phyloP scores from a whole-genome alignment of 495 filamentous ascomycete genomes.

The Talaromyces borbonicus region DNA sequence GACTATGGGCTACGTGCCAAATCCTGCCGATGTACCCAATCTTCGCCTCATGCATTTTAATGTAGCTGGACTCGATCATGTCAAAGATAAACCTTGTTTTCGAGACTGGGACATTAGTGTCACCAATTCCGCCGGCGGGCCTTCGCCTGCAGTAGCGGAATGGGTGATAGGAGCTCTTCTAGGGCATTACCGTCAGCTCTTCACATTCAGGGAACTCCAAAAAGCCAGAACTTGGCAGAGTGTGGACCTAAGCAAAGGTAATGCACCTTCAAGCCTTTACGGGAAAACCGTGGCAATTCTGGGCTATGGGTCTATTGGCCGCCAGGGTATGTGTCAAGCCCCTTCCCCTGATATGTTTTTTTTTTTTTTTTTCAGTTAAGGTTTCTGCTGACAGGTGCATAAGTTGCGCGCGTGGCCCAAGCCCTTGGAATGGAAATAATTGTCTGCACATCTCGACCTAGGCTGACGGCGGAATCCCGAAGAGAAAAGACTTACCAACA shows the following conservation, averaged over 20 bases:
- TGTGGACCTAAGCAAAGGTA: no score
- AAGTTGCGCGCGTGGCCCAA: conserved; percentile 52
- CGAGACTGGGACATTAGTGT: conserved; percentile 52
- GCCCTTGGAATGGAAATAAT: conserved; percentile 76
- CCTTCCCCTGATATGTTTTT: background rate
- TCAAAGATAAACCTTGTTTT: conserved; percentile 52
- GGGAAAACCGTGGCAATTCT: conserved; percentile 59
- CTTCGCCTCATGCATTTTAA: conserved; percentile 71
- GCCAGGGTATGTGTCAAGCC: conserved; percentile 41
- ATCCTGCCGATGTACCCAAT: no score
- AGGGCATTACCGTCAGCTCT: conserved; percentile 44
- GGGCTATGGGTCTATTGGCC: conserved; percentile 75
- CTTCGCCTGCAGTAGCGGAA: conserved; percentile 77
- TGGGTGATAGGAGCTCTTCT: conserved; percentile 53
- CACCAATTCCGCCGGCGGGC: conserved; percentile 63
- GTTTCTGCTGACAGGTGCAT: conserved; percentile 9
- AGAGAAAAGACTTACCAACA: conserved; percentile 59
- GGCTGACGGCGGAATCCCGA: conserved; percentile 43
- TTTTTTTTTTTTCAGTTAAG: background rate
- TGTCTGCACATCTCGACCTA: conserved; percentile 64
- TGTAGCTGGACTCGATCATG: conserved; percentile 63
- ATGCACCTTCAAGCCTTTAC: conserved; percentile 6
- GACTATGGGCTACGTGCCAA: no score
- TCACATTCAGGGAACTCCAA: conserved; percentile 33
- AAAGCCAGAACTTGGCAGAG: conserved; percentile 27